Conservation (phyloP, 1,284 basidiomycete genomes). For the Vanrija humicola region DNA sequence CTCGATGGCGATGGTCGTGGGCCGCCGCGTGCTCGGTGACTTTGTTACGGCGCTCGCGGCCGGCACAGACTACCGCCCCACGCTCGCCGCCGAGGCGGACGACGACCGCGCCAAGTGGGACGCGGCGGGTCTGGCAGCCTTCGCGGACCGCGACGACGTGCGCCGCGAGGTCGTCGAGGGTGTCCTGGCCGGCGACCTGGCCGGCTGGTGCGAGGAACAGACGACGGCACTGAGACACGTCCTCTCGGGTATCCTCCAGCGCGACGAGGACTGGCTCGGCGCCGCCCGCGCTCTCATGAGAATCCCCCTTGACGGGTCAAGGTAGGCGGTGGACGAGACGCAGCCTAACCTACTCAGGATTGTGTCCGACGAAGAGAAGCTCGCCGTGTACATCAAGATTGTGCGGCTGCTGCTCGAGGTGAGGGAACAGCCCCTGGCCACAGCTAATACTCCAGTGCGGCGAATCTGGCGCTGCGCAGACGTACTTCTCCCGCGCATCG, state of each 20-base stretch:
- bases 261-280: slow-evolving; percentile 86
- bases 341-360: slow-evolving; percentile 53
- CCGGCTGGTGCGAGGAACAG: slow-evolving; percentile 87
- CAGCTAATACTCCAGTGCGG: slow-evolving; percentile 28
- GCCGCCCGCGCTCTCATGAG: slow-evolving; percentile 87
- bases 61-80: slow-evolving; percentile 12
- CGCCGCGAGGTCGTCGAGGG: slow-evolving; percentile 38
- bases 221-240: slow-evolving; percentile 77
- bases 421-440: background rate
- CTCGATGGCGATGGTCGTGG: slow-evolving; percentile 41
- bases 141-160: slow-evolving; percentile 24
- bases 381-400: slow-evolving; percentile 87
- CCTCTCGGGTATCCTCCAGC: slow-evolving; percentile 81
- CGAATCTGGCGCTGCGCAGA: slow-evolving; percentile 75
- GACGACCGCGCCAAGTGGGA: slow-evolving; percentile 24
- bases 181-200: slow-evolving; percentile 47
- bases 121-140: slow-evolving; percentile 24
- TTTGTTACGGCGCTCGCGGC: slow-evolving; percentile 34
- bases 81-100: slow-evolving; percentile 13
- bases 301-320: slow-evolving; percentile 84
- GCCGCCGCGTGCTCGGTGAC: slow-evolving; percentile 36
- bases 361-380: slow-evolving; percentile 77
- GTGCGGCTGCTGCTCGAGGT: slow-evolving; percentile 93
- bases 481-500: slow-evolving; percentile 93
- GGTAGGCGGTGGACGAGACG: slow-evolving; percentile 53